Evolutionary conservation across 2,329 filamentous ascomycete genomes (phyloP), one percentile per base, ranked within the genome.

Genomic region (Xylariaceae sp.): DNA sequence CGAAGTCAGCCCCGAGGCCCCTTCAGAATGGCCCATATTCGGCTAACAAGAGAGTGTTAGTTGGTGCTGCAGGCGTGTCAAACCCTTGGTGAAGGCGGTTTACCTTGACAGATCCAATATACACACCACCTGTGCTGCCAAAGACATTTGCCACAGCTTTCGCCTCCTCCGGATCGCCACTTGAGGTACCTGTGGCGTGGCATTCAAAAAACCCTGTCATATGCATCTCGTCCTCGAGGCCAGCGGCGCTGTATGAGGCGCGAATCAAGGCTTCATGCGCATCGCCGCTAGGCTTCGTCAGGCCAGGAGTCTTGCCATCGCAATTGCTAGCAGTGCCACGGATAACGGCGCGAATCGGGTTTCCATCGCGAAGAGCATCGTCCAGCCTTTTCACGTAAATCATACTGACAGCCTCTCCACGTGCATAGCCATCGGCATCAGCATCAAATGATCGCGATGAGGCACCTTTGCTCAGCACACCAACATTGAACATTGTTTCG

Each of bases 371-470:
- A 4, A 83, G 53, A 0, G 80, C 81, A 36, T 76, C 72, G 3
- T 70, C 65, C 0, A 83, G 62, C 0, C 62, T 68, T 64, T 83
- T 83, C 0, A 84, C 53, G 5, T 76, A 66, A 5, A 83, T 50
- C 6, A 72, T 67, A 2, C 64, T 73, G 11, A 77, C 61, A 4
- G 75, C 81, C 55, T 84, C 81, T 2, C 76, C 80, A 5, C 79
- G 71, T 0, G 70, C 77, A 50, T 81, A 83, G 0, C 81, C 81
- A 47, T 80, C 70, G 0, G 77, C 81, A 6, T 68, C 62, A 2
- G 70, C 66, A 41, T 45, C 29, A 53, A 77, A 80, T 1, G 68
- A 67, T 42, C 69, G 64, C 37, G 65, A 64, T 23, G 68, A 54
- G 23, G 53, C 62, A 10, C 49, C 48, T 13, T 51, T 65, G 20